Evolutionary conservation across 768 basidiomycete species (phyloP), one percentile per base, ranked within the genome.

Genomic region (Agaricus bisporus): DNA sequence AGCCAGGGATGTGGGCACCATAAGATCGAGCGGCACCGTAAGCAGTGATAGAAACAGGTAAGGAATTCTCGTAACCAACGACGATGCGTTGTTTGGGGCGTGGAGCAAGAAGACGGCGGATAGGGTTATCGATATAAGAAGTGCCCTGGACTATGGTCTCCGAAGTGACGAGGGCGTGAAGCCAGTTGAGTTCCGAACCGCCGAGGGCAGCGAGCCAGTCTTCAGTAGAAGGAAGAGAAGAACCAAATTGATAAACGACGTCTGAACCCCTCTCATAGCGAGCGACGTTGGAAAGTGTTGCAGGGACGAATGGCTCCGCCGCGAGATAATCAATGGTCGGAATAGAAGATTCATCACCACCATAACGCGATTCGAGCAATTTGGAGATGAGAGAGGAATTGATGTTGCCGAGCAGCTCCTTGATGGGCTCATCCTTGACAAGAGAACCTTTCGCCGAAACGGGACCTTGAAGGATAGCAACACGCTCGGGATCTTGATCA

Each of bases 401-500:
- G 70, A 98, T 87, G 70, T 86, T 88, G 49, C 91, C 94, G 47
- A 99, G 80, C 50, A 99, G 75, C 28, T 95, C 89, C 61, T 86
- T 89, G 67, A 98, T 87, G 6, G 97, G 94, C 69, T 95, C 92
- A 63, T 99, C 93, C 69, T 93, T 95, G 63, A 83, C 74, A 39
- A 74, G 83, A 8, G 91, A 84, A 69, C 92, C 85, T 69, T 90
- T 94, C 57, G 83, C 92, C 1, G 97, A 94, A 47, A 99, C 88
- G 12, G 97, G 97, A 18, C 97, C 97, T 71, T 97, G 94, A 49
- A 99, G 82, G 61, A 99, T 95, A 64, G 93, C 95, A 25, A 98
- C 95, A 57, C 97, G 88, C 69, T 99, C 91, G 22, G 95, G 95
- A 68, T 98, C 97, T 72, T 95, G 93, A 71, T 98, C 97, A 64